These are phyloP conservation scores for Trypethelium eluteriae DNA, from an alignment of 495 filamentous ascomycete species.

Conservation along the genomic window DNA sequence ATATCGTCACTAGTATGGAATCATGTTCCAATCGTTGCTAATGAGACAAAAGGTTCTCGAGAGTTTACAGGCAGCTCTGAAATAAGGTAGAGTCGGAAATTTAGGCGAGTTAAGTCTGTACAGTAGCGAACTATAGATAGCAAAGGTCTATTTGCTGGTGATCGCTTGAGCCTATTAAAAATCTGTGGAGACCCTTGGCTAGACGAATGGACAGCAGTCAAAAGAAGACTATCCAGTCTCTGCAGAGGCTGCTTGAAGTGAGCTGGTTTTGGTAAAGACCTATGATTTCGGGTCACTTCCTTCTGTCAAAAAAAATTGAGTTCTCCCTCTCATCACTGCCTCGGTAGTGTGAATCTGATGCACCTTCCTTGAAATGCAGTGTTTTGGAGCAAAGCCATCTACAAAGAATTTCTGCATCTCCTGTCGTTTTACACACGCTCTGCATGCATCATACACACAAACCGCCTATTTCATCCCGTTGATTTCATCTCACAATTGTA, in stretches of 20 bases:
- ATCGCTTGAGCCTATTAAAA: neutral
- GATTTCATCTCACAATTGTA: neutral
- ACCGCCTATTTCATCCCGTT: neutral
- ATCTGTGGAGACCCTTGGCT: no score
- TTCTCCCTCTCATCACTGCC: no score
- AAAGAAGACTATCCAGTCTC: no score
- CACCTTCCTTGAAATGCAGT: neutral
- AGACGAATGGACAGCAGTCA: no score
- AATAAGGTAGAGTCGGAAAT: slow-evolving; percentile 24
- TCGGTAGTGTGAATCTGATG: no score
- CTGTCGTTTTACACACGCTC: neutral
- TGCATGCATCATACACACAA: neutral
- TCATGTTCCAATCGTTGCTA: neutral
- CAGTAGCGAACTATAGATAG: slow-evolving; percentile 5
- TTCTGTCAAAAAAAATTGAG: no score
- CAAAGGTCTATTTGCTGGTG: neutral
- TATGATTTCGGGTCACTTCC: no score
- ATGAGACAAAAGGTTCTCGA: slow-evolving; percentile 35
- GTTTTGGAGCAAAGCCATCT: neutral
- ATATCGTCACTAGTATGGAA: no score
- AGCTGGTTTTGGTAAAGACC: no score
- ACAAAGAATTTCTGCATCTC: no score
- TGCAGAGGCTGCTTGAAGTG: no score
- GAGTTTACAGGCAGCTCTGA: slow-evolving; percentile 40
- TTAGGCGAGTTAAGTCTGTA: neutral